Conservation (phyloP, 306 rosid genomes). For the Pyrus communis region DNA sequence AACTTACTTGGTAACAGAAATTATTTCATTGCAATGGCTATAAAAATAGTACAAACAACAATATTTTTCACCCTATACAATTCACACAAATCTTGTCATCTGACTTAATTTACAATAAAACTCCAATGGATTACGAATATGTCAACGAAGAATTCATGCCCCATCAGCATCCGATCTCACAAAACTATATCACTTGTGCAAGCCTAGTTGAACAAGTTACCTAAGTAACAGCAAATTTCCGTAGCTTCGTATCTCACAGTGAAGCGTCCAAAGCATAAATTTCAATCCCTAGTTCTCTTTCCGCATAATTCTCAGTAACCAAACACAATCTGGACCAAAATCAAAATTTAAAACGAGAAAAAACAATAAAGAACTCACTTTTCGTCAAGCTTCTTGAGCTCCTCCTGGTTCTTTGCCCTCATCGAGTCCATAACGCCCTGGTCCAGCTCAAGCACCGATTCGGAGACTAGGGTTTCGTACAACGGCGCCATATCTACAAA, state of each 20-base stretch:
- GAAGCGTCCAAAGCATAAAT: neutral
- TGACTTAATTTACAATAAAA: neutral
- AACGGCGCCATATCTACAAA: slow-evolving; percentile 70
- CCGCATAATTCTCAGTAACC: neutral
- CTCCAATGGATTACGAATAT: neutral
- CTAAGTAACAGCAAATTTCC: neutral
- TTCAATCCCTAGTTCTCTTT: neutral
- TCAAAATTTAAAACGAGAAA: neutral
- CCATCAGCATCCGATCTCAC: neutral
- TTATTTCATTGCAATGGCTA: neutral
- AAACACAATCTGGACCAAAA: neutral
- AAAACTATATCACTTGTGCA: neutral
- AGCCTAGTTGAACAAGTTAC: neutral
- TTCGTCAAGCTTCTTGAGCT: slow-evolving; percentile 75
- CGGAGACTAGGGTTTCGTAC: slow-evolving; percentile 72
- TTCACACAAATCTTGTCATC: neutral
- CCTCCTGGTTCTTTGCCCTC: slow-evolving; percentile 70
- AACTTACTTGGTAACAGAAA: neutral
- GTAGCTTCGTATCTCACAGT: neutral
- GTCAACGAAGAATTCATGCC: neutral
- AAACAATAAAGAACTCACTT: slow-evolving; percentile 45
- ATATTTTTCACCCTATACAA: neutral
- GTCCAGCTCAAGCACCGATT: slow-evolving; percentile 62
- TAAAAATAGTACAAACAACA: neutral
- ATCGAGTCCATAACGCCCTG: slow-evolving; percentile 56